These are phyloP conservation scores for Meyerozyma athensensis DNA, from an alignment of 1,139 yeast genomes.

Conservation along the genomic window DNA sequence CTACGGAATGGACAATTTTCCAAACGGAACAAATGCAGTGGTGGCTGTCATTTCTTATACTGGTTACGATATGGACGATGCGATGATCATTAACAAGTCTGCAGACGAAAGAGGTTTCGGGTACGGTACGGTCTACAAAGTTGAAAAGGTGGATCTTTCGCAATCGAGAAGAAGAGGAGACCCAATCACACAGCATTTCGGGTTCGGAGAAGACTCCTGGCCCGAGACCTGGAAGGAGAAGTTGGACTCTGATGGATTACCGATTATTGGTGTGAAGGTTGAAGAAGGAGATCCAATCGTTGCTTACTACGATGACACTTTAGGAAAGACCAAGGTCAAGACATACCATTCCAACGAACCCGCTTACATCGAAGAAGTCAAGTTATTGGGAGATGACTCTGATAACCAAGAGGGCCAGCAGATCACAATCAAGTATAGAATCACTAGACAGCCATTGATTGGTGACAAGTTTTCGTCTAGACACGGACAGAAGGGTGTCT, in stretches of 20 bases:
- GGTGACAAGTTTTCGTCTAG: slow-evolving; percentile 98
- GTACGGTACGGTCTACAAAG: slow-evolving; percentile 94
- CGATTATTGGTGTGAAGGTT: slow-evolving; percentile 79
- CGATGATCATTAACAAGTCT: slow-evolving; percentile 95
- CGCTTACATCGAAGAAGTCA: slow-evolving; percentile 93
- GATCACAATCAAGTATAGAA: slow-evolving; percentile 82
- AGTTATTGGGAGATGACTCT: slow-evolving; percentile 79
- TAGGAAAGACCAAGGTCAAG: slow-evolving; percentile 87
- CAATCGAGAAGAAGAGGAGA: slow-evolving; percentile 85
- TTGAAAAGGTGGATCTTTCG: slow-evolving; percentile 81
- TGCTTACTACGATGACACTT: slow-evolving; percentile 87
- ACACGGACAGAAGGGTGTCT: slow-evolving; percentile 99
- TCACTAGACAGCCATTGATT: slow-evolving; percentile 88
- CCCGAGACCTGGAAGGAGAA: slow-evolving; percentile 86
- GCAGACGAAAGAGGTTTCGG: slow-evolving; percentile 98
- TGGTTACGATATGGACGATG: slow-evolving; percentile 99
- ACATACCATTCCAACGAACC: slow-evolving; percentile 94
- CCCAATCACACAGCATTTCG: slow-evolving; percentile 91
- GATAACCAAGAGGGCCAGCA: slow-evolving; percentile 79
- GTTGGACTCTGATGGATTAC: slow-evolving; percentile 90
- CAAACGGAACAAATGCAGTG: slow-evolving; percentile 97
- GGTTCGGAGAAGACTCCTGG: slow-evolving; percentile 91
- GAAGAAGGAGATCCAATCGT: slow-evolving; percentile 96
- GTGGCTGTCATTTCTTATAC: slow-evolving; percentile 98
- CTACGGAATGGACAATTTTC: slow-evolving; percentile 97